A percentile compares a stretch with the other conserved stretches of the same genome.
These are phyloP conservation scores for Aspergillus calidoustus DNA, from an alignment of 2,329 filamentous ascomycete genomes.

Conservation along the genomic window DNA sequence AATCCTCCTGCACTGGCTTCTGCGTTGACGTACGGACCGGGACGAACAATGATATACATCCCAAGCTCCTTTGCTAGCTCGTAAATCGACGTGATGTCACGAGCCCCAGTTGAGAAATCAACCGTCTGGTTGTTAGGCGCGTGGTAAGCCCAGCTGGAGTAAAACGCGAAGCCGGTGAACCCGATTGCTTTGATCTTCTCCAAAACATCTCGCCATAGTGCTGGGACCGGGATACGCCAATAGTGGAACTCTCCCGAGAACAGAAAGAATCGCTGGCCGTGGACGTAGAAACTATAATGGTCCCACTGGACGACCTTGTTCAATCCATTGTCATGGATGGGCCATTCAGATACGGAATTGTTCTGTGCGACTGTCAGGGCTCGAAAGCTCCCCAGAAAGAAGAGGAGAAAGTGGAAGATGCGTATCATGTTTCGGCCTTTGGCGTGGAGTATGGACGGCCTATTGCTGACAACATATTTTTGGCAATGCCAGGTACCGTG, in stretches of 20 bases:
- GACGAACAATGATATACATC: constrained; percentile 60
- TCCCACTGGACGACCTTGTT: constrained; percentile 57
- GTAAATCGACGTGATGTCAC: constrained; percentile 58
- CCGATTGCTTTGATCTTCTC: constrained; percentile 58
- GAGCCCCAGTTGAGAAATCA: constrained; percentile 59
- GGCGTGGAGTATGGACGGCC: neutral
- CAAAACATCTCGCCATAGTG: constrained; percentile 56
- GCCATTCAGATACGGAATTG: constrained; percentile 43
- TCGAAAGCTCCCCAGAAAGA: constrained; percentile 19
- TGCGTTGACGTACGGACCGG: constrained; percentile 67
- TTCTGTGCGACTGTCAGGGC: constrained; percentile 22
- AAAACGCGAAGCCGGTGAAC: constrained; percentile 55
- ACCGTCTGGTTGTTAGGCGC: constrained; percentile 49
- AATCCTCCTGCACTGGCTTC: constrained; percentile 67
- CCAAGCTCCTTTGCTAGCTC: constrained; percentile 59
- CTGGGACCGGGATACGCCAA: constrained; percentile 56
- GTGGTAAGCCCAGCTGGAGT: constrained; percentile 56
- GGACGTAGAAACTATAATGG: constrained; percentile 57
- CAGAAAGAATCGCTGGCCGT: constrained; percentile 57
- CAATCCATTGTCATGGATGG: constrained; percentile 54
- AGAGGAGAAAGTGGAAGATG: constrained; percentile 12
- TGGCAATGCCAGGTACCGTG: neutral
- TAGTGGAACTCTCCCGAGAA: constrained; percentile 62
- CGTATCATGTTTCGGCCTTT: constrained; percentile 20
- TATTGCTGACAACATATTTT: neutral